Evolutionary conservation across 139 green algal genomes (phyloP).

Genomic region (Zygnema circumcarinatum): DNA sequence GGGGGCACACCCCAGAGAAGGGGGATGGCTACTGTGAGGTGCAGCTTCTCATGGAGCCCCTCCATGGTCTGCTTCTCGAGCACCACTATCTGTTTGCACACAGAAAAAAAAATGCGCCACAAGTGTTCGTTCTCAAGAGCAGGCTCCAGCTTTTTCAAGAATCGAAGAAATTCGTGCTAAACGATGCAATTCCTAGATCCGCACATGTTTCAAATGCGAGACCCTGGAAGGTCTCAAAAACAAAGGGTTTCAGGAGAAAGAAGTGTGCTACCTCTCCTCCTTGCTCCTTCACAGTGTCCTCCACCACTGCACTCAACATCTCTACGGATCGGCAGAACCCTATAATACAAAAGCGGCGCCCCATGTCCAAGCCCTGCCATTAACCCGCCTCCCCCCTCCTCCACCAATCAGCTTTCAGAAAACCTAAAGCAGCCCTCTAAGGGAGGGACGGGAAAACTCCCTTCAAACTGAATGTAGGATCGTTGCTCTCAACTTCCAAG

Average conservation of each 20-base stretch:
- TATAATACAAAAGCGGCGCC: constrained; percentile 70
- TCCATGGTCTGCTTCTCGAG: constrained; percentile 60
- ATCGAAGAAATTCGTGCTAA: too few species aligned
- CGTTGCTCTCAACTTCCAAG: too few species aligned
- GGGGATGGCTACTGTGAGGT: constrained; percentile 75
- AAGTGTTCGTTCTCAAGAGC: too few species aligned
- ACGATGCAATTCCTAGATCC: too few species aligned
- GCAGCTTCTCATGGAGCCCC: constrained; percentile 72
- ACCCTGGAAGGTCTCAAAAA: too few species aligned
- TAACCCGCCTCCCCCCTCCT: constrained; percentile 25
- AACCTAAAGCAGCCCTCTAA: too few species aligned
- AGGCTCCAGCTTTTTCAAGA: too few species aligned
- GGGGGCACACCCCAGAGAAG: constrained; percentile 82
- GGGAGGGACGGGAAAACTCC: too few species aligned
- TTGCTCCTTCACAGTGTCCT: constrained; percentile 50
- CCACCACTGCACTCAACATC: constrained; percentile 65
- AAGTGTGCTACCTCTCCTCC: constrained; percentile 62
- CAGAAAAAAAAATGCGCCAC: constrained; percentile 41
- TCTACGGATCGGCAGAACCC: constrained; percentile 78
- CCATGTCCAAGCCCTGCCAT: constrained; percentile 66
- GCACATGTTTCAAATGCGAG: too few species aligned
- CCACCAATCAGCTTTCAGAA: not conserved
- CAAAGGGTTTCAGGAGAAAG: too few species aligned
- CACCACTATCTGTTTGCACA: constrained; percentile 55
- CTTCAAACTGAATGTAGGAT: too few species aligned